Conservation (phyloP, 75 land plant species). For the Selaginella tamariscina region DNA sequence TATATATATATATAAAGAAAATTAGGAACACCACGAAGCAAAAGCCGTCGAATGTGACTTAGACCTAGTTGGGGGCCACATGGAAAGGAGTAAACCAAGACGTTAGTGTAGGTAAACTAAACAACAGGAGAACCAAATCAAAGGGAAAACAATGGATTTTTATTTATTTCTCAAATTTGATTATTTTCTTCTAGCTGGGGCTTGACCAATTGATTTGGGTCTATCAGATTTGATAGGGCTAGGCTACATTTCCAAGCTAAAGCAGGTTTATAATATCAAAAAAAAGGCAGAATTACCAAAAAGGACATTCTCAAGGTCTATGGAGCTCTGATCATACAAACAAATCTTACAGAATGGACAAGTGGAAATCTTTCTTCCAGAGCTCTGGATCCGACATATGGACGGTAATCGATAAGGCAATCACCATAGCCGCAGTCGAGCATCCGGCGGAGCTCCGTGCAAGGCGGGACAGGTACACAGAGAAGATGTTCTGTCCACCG, state of each 20-base stretch:
- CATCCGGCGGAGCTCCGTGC: background rate
- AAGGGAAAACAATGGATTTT: too few relatives aligned
- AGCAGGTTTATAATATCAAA: background rate
- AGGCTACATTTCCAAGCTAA: background rate
- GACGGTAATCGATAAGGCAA: background rate
- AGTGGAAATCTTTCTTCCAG: slow-evolving; percentile 17
- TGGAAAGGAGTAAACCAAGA: too few relatives aligned
- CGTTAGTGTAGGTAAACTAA: too few relatives aligned
- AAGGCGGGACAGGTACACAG: background rate
- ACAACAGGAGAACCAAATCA: too few relatives aligned
- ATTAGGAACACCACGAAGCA: too few relatives aligned
- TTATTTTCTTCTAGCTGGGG: background rate
- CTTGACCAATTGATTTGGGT: background rate
- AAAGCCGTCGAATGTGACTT: too few relatives aligned
- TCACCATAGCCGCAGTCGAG: background rate
- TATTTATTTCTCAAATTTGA: too few relatives aligned
- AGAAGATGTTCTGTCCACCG: background rate
- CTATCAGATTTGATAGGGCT: background rate
- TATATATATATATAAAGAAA: too few relatives aligned
- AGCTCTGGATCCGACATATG: background rate
- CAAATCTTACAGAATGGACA: slow-evolving; percentile 33
- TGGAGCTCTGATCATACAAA: too few relatives aligned
- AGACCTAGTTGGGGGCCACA: too few relatives aligned
- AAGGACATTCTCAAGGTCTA: background rate
- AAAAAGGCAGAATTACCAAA: background rate